Evolutionary conservation across 2,329 filamentous ascomycete genomes (phyloP), one percentile per base, ranked within the genome.

Genomic region (Pseudopithomyces maydicus): DNA sequence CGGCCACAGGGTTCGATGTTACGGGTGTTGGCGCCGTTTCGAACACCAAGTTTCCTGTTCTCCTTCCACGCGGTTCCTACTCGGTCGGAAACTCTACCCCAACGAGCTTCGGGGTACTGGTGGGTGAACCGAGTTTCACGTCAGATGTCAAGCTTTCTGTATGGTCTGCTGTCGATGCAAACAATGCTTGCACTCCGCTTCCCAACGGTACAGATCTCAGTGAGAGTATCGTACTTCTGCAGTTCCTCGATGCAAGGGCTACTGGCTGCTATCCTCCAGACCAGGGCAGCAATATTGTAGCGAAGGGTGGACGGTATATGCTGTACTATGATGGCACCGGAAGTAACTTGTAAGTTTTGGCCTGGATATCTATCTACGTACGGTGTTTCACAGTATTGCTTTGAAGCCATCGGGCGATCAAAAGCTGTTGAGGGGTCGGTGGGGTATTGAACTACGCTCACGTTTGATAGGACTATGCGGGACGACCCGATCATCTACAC

Each of bases 181-280:
- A 81, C 38, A 80, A 84, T 58, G 85, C 76, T 11, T 89, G 87
- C 65, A 67, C 78, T 1, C 71, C 82, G 7, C 79, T 82, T 38
- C 83, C 85, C 2, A 78, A 74, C 14, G 76, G 78, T 57, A 85
- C 85, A 1, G 82, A 88, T 61, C 77, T 90, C 15, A 82, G 81
- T 43, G 77, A 77, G 22, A 77, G 82, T 48, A 82, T 90, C 36
- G 85, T 87, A 3, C 51, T 64, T 20, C 26, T 64, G 46, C 47
- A 63, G 32, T 64, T 49, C 22, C 44, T 50, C 15, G 60, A 63
- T 23, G 22, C 60, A 17, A 42, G 54, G n/a, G 52, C 55, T 53
- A 61, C 62, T 2, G 32, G 49, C 35, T 64, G 62, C 26, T 64
- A 64, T 43, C 38, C 60, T n/a, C 54, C 38, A 44, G 62, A 64